These are phyloP conservation scores for Hericium erinaceus DNA, from an alignment of 768 basidiomycete species.

Conservation along the genomic window DNA sequence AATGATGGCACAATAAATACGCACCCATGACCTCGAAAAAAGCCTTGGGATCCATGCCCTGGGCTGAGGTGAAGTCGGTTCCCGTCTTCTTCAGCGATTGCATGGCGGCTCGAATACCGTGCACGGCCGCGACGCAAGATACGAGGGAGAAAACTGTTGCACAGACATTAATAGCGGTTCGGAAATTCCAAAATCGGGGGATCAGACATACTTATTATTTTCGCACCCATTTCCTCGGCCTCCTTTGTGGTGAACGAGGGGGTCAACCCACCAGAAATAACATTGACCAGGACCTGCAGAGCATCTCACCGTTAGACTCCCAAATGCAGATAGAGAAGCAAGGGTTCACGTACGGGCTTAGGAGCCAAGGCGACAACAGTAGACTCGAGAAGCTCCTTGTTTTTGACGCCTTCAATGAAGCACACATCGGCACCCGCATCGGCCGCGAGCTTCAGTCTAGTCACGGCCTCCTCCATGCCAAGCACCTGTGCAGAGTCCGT, in stretches of 20 bases:
- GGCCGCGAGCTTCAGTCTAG: conserved; percentile 57
- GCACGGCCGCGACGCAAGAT: conserved; percentile 68
- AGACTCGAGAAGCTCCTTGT: conserved; percentile 48
- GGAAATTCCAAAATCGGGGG: neutral
- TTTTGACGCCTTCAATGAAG: conserved; percentile 75
- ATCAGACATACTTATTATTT: conserved; percentile 57
- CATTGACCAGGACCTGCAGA: conserved; percentile 58
- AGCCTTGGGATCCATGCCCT: conserved; percentile 65
- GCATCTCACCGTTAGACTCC: neutral
- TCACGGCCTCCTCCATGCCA: conserved; percentile 70
- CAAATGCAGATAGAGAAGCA: neutral
- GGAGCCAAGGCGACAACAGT: conserved; percentile 64
- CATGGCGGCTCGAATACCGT: conserved; percentile 75
- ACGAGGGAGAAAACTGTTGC: conserved; percentile 62
- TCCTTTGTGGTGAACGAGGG: conserved; percentile 64
- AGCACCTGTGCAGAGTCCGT: conserved; percentile 73
- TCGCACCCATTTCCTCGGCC: conserved; percentile 62
- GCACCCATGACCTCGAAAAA: conserved; percentile 74
- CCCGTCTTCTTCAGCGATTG: conserved; percentile 67
- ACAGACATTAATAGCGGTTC: neutral
- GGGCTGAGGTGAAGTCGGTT: conserved; percentile 51
- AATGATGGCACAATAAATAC: neutral
- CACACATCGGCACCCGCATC: conserved; percentile 73
- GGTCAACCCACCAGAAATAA: conserved; percentile 70
- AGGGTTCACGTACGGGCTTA: conserved; percentile 41